Conservation (phyloP, 2,329 filamentous ascomycete species). For the Phialocephala subalpina region DNA sequence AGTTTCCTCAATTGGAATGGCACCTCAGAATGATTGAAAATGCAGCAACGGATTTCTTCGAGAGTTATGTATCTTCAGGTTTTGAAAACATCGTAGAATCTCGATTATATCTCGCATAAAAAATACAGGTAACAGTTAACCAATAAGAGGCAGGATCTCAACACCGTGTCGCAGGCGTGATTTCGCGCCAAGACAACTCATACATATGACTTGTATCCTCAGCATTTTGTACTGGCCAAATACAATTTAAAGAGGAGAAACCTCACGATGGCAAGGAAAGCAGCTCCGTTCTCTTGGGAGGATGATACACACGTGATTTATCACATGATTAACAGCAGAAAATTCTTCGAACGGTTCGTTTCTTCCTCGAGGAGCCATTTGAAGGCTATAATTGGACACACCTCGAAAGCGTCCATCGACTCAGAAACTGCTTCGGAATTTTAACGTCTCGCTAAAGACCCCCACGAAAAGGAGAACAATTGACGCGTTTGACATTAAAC, state of each 20-base stretch:
- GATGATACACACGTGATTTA: too few species aligned
- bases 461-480: background rate
- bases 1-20: background rate
- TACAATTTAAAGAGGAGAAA: too few species aligned
- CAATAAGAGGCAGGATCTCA: background rate
- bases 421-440: background rate
- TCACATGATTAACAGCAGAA: too few species aligned
- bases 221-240: background rate
- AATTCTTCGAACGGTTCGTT: too few species aligned
- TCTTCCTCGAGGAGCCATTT: too few species aligned
- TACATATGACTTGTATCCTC: background rate
- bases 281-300: too few species aligned
- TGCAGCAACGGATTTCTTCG: too few species aligned
- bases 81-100: background rate
- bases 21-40: too few species aligned
- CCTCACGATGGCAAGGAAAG: too few species aligned
- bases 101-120: background rate
- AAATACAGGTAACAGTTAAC: slow-evolving; percentile 1
- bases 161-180: background rate
- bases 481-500: background rate
- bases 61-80: background rate
- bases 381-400: too few species aligned
- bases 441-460: background rate
- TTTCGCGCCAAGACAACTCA: background rate
- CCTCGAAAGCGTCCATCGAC: background rate